Evolutionary conservation across 768 basidiomycete species (phyloP).

Genomic region (Lactarius pseudohatsudake): DNA sequence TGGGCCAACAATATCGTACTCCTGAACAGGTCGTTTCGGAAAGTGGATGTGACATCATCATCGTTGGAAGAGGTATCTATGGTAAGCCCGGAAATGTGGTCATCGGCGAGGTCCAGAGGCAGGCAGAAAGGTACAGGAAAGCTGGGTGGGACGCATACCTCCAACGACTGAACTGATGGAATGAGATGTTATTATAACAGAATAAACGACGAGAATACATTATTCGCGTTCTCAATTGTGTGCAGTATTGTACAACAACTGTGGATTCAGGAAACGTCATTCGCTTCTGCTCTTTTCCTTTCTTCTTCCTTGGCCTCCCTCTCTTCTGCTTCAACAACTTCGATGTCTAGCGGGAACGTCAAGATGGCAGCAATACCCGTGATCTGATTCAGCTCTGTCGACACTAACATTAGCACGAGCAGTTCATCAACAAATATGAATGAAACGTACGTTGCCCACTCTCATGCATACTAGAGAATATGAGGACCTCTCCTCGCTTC

Average conservation of each 20-base stretch:
- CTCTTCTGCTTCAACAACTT: constrained; percentile 94
- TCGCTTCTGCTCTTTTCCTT: constrained; percentile 24
- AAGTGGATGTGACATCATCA: constrained; percentile 91
- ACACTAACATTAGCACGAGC: neutral
- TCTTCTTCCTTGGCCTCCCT: constrained; percentile 59
- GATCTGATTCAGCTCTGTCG: constrained; percentile 87
- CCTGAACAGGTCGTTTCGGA: constrained; percentile 79
- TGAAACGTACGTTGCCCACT: constrained; percentile 87
- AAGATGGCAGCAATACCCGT: constrained; percentile 95
- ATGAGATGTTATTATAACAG: neutral
- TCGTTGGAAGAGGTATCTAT: constrained; percentile 95
- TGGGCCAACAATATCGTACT: constrained; percentile 74
- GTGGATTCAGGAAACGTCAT: constrained; percentile 1
- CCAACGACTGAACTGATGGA: constrained; percentile 34
- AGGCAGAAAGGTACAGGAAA: constrained; percentile 80
- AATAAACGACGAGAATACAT: constrained; percentile 1
- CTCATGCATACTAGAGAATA: constrained; percentile 99
- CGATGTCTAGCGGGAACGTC: constrained; percentile 93
- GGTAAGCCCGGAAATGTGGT: constrained; percentile 53
- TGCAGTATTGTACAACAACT: neutral
- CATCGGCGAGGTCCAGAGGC: constrained; percentile 52
- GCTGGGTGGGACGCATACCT: constrained; percentile 94
- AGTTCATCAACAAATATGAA: neutral
- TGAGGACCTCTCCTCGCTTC: constrained; percentile 90
- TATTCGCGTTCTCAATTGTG: neutral